phyloP scores from a whole-genome alignment of 345 rosid species.

The Bruguiera gymnorhiza region DNA sequence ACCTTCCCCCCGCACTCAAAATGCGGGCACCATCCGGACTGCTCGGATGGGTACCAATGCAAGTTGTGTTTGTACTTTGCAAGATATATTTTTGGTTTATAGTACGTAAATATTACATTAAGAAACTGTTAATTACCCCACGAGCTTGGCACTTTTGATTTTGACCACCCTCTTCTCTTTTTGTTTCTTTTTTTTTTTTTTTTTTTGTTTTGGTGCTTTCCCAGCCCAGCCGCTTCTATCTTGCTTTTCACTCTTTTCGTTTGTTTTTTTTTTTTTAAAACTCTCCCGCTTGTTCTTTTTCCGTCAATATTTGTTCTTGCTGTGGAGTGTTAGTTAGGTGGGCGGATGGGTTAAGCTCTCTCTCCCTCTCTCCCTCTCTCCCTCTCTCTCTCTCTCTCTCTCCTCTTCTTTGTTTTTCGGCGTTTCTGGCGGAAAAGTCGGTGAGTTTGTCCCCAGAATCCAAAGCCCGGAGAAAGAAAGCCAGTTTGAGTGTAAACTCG shows the following conservation, averaged over 20 bases:
- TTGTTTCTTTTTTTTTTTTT: background rate
- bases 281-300: background rate
- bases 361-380: background rate
- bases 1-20: too few relatives aligned
- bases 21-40: too few relatives aligned
- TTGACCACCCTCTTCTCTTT: background rate
- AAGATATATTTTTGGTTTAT: too few relatives aligned
- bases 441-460: slow-evolving; percentile 15
- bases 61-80: too few relatives aligned
- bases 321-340: background rate
- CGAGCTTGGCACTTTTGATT: background rate
- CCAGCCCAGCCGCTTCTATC: background rate
- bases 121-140: background rate
- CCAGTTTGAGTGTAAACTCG: background rate
- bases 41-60: too few relatives aligned
- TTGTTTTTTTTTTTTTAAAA: background rate
- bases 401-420: slow-evolving; percentile 1
- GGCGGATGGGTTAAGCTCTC: slow-evolving; percentile 2
- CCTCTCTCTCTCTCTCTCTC: background rate
- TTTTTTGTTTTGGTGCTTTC: background rate
- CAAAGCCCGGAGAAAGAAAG: slow-evolving; percentile 14
- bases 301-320: background rate
- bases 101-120: too few relatives aligned
- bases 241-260: background rate
- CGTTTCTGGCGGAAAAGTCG: slow-evolving; percentile 29